Evolutionary conservation across 1,284 basidiomycete species (phyloP).

Genomic region (Veloporphyrellus conicus): DNA sequence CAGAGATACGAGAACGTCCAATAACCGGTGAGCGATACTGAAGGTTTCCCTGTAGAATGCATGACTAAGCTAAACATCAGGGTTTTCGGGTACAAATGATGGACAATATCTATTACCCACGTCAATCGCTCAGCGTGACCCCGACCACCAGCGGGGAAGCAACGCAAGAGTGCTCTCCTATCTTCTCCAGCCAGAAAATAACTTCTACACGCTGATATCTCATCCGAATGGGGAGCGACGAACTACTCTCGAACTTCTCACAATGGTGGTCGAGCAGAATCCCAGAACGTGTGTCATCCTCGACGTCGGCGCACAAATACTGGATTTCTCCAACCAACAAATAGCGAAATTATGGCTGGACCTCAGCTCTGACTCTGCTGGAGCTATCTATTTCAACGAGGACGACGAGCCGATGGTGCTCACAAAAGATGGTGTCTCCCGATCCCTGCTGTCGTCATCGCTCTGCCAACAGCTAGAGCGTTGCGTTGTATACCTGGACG

Average conservation of each 20-base stretch:
- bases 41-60: neutral
- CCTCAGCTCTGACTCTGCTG: slow-evolving; percentile 30
- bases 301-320: slow-evolving; percentile 53
- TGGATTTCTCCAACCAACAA: slow-evolving; percentile 43
- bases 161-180: slow-evolving; percentile 41
- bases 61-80: neutral
- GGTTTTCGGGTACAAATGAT: slow-evolving; percentile 22
- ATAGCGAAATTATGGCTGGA: slow-evolving; percentile 41
- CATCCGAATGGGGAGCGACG: slow-evolving; percentile 20
- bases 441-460: too few relatives aligned
- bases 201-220: slow-evolving; percentile 33
- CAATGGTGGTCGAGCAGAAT: slow-evolving; percentile 29
- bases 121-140: slow-evolving; percentile 13
- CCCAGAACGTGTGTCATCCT: slow-evolving; percentile 43
- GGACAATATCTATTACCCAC: slow-evolving; percentile 11
- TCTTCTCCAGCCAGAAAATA: slow-evolving; percentile 44
- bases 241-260: slow-evolving; percentile 33
- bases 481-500: too few relatives aligned
- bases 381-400: slow-evolving; percentile 45
- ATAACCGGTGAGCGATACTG: slow-evolving; percentile 9
- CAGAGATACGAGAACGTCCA: slow-evolving; percentile 17
- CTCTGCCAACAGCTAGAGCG: too few relatives aligned
- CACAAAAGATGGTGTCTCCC: slow-evolving; percentile 33
- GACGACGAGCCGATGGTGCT: slow-evolving; percentile 40
- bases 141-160: slow-evolving; percentile 12